phyloP scores from a whole-genome alignment of 2,329 filamentous ascomycete species.

The Exophiala bonariae region DNA sequence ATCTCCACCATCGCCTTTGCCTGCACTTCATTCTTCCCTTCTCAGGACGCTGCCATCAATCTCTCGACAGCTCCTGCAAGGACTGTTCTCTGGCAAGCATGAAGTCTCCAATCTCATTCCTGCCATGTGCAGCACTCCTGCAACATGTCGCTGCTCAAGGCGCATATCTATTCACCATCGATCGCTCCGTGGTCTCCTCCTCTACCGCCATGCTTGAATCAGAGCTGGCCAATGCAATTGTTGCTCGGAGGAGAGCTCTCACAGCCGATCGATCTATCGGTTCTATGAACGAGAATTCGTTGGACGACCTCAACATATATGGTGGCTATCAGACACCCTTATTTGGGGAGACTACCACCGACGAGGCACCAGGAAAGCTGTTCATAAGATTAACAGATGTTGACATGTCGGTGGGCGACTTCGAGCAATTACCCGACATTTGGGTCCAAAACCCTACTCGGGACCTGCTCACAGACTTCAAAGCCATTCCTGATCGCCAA shows the following conservation, averaged over 20 bases:
- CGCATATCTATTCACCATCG: constrained; percentile 29
- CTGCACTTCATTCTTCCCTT: background rate
- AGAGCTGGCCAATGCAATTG: constrained; percentile 38
- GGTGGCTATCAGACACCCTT: constrained; percentile 55
- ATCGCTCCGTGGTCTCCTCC: constrained; percentile 17
- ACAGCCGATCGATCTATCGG: constrained; percentile 46
- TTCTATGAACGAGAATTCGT: constrained; percentile 46
- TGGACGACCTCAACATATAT: constrained; percentile 61
- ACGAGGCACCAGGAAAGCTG: constrained; percentile 31
- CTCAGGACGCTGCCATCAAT: constrained; percentile 5
- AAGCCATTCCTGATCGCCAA: constrained; percentile 16
- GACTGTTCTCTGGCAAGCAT: constrained; percentile 18
- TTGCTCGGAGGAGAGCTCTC: constrained; percentile 51
- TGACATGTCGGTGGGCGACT: constrained; percentile 22
- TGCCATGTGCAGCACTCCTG: constrained; percentile 15
- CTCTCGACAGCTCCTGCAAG: constrained; percentile 8
- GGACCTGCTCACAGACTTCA: constrained; percentile 26
- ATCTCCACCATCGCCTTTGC: background rate
- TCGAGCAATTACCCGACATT: constrained; percentile 24
- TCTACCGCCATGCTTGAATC: constrained; percentile 26
- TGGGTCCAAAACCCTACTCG: constrained; percentile 27
- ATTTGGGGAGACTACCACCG: constrained; percentile 42
- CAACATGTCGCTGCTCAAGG: constrained; percentile 26
- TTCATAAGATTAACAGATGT: constrained; percentile 33
- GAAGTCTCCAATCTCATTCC: constrained; percentile 14